Percentiles rank a stretch among this genome's conserved stretches.
Conservation (phyloP, 108 stramenopile species). For the Skeletonema costatum region DNA sequence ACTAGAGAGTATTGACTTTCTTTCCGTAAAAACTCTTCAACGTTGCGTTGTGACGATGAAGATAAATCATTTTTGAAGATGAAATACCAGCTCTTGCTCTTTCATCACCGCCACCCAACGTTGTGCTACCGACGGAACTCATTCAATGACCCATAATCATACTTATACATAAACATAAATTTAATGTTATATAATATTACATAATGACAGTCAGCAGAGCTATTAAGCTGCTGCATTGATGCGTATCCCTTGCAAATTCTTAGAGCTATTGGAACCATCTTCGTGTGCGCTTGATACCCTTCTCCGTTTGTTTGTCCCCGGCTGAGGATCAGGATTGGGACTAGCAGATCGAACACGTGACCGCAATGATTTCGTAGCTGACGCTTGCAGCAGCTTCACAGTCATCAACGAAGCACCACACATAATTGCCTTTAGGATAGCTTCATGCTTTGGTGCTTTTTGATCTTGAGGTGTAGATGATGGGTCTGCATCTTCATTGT, state of each 20-base stretch:
- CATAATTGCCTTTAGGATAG: background rate
- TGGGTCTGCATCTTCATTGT: background rate
- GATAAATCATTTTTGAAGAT: no score
- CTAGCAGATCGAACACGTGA: background rate
- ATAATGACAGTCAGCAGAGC: no score
- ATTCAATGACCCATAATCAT: background rate
- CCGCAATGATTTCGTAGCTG: background rate
- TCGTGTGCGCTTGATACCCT: background rate
- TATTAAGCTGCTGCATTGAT: no score
- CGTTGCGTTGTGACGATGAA: no score
- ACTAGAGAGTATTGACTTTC: no score
- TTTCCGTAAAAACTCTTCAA: no score
- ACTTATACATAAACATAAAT: no score
- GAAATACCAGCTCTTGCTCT: background rate
- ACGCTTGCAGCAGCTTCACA: background rate
- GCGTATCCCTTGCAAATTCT: no score
- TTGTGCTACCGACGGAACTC: background rate
- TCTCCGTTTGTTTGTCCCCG: background rate
- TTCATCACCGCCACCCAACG: background rate
- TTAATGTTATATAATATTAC: background rate
- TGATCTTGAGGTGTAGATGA: background rate
- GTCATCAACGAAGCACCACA: background rate
- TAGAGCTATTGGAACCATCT: no score
- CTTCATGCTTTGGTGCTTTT: background rate
- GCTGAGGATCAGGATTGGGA: background rate